Conservation (phyloP, 768 basidiomycete genomes). For the Austroboletus eburneus region DNA sequence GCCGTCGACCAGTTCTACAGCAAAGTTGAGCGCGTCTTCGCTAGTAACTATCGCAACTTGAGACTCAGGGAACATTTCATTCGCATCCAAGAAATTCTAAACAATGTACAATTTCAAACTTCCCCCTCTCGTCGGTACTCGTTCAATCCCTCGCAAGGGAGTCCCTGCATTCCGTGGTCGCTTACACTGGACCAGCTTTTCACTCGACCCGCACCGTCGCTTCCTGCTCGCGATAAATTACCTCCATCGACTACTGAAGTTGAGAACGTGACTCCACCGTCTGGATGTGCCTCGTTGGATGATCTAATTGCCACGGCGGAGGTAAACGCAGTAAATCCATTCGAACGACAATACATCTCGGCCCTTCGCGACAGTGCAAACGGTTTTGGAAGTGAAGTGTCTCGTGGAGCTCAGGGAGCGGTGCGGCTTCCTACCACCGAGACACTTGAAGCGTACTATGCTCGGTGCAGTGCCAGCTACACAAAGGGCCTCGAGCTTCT, state of each 20-base stretch:
- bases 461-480: conserved; percentile 6
- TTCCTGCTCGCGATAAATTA: not conserved
- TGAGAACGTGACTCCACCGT: too few species aligned
- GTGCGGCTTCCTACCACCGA: not conserved
- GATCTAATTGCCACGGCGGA: too few species aligned
- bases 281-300: not conserved
- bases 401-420: not conserved
- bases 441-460: conserved; percentile 9
- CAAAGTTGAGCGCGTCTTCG: conserved; percentile 2
- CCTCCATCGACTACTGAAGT: too few species aligned
- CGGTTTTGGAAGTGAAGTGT: conserved; percentile 3
- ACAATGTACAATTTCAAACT: not conserved
- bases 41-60: conserved; percentile 10
- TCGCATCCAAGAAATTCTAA: conserved; percentile 3
- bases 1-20: not conserved
- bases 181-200: not conserved
- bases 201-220: not conserved
- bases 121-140: not conserved
- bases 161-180: not conserved
- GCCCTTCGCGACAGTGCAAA: conserved; percentile 8
- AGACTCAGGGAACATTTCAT: conserved; percentile 5
- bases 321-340: conserved; percentile 3
- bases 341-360: conserved; percentile 11
- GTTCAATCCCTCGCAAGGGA: not conserved
- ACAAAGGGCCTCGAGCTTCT: not conserved